phyloP scores from a whole-genome alignment of 371 early-diverging fungal genomes.

The Haplosporangium sp. region DNA sequence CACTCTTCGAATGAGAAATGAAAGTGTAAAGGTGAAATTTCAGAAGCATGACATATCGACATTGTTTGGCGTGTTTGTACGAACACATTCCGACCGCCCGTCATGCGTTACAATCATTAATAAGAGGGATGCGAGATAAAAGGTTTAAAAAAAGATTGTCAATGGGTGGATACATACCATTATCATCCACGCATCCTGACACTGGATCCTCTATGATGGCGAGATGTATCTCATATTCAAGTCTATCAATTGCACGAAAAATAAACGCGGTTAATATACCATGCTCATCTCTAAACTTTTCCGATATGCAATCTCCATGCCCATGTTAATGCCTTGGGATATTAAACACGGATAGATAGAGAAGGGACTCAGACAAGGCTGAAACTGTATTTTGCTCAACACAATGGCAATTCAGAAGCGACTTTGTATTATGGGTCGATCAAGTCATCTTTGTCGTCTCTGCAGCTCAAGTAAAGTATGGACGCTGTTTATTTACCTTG shows the following conservation, averaged over 20 bases:
- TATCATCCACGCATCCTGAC: background rate
- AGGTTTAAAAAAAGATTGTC: background rate
- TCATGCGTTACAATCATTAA: constrained; percentile 59
- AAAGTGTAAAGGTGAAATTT: constrained; percentile 21
- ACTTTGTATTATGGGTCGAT: constrained; percentile 42
- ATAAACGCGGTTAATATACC: background rate
- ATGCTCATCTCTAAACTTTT: background rate
- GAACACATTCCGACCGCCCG: constrained; percentile 60
- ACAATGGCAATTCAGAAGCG: constrained; percentile 56
- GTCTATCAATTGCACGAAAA: background rate
- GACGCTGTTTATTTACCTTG: too few species aligned
- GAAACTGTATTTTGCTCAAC: constrained; percentile 54
- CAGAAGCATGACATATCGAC: constrained; percentile 59
- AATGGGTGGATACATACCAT: constrained; percentile 5
- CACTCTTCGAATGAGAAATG: background rate
- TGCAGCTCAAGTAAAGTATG: too few species aligned
- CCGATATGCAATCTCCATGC: background rate
- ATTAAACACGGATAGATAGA: background rate
- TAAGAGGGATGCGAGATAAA: background rate
- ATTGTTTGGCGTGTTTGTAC: constrained; percentile 54
- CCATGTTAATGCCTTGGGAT: background rate
- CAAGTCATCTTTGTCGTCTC: constrained; percentile 29
- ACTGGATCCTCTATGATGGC: background rate
- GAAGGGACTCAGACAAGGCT: constrained; percentile 55
- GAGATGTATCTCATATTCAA: background rate